Conservation (phyloP, 768 basidiomycete species). For the Pseudohyphozyma bogoriensis region DNA sequence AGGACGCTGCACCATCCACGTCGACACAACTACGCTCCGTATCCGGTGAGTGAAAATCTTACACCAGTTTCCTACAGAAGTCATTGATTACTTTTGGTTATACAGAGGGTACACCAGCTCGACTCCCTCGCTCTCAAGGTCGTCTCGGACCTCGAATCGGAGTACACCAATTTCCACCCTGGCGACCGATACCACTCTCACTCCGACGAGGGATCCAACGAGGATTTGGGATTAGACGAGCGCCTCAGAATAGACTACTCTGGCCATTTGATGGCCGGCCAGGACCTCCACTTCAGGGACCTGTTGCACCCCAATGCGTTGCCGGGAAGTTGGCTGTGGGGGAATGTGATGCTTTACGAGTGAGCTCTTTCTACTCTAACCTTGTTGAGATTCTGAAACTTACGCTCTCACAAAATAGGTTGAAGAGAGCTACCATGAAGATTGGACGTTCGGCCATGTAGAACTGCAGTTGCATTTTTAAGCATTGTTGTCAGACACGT, state of each 20-base stretch:
- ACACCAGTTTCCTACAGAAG: too few relatives aligned
- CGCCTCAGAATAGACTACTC: slow-evolving; percentile 19
- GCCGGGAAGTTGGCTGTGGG: slow-evolving; percentile 28
- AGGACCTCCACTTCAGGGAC: slow-evolving; percentile 27
- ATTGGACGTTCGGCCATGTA: too few relatives aligned
- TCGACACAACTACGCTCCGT: slow-evolving; percentile 28
- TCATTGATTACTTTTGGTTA: too few relatives aligned
- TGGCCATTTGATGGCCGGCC: slow-evolving; percentile 21
- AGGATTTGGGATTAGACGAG: slow-evolving; percentile 18
- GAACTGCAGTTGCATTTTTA: too few relatives aligned
- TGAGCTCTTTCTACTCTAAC: too few relatives aligned
- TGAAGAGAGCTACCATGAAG: too few relatives aligned
- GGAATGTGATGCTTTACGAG: slow-evolving; percentile 27
- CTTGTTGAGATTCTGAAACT: too few relatives aligned
- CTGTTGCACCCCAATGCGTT: slow-evolving; percentile 25
- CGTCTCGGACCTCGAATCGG: slow-evolving; percentile 20
- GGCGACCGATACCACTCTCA: background rate
- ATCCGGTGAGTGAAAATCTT: too few relatives aligned
- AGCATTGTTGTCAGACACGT: too few relatives aligned
- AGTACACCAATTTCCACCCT: background rate
- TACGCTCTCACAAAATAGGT: too few relatives aligned
- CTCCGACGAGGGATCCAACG: background rate
- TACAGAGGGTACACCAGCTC: too few relatives aligned
- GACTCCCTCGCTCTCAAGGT: slow-evolving; percentile 24
- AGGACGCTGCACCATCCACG: slow-evolving; percentile 23